Evolutionary conservation across 345 rosid genomes (phyloP), one percentile per base, ranked within the genome.

Genomic region (Eucalyptus paniculata): DNA sequence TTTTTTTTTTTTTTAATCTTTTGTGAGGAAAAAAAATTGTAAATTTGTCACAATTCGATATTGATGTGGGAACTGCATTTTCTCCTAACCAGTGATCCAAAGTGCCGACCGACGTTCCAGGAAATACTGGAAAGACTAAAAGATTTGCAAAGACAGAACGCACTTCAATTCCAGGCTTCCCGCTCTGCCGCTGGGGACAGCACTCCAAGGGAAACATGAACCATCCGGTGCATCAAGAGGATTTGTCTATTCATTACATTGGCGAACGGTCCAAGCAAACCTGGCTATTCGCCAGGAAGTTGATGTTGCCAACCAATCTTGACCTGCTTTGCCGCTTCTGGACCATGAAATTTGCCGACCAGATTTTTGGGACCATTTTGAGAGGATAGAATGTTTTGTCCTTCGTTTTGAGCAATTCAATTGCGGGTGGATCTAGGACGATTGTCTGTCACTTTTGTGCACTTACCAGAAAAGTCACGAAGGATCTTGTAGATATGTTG

Each of bases 121-220:
- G 99, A 97, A 91, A 92, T 98, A 88, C 90, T 98, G 92, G 97
- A 97, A 69, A 97, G 89, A 91, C 94, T 96, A 77, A 94, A 95
- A 93, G 99, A 98, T 91, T 89, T 96, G 87, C 99, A 96, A 88
- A 97, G 97, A 87, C 96, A 94, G 81, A 94, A 90, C 82, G 87
- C 92, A 7, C 87, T 94, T 91, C 98, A 94, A 90, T 86, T 94
- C 81, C 99, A 97, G 91, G 98, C 97, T 58, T 93, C 94, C 81
- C 97, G 99, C 88, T 91, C 94, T 21, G 89, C 91, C 1, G 89
- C 91, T 21, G 94, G 90, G 69, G 97, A 94, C 47, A 77, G 88
- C 87, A 89, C 92, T 87, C 94, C 92, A 50, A 94, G 91, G 94
- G 89, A 87, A 86, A 50, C 88, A 7, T 86, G 62, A 86, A 53